Evolutionary conservation across 163 green algal genomes (phyloP).

Genomic region (Chloromonas sp.): DNA sequence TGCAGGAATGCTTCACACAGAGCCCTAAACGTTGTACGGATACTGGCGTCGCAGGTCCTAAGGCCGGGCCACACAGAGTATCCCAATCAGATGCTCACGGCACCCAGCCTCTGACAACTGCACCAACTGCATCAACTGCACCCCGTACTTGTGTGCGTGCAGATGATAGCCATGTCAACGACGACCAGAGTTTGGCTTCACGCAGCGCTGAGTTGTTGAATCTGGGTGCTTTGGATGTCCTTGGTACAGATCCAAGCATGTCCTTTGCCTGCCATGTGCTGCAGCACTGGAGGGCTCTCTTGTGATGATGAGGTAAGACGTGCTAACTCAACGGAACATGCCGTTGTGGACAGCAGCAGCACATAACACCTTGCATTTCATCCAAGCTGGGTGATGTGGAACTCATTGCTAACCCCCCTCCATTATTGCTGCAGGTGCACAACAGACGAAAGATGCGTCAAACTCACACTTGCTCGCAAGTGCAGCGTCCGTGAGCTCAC

Average conservation of each 20-base stretch:
- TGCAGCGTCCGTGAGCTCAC: background rate
- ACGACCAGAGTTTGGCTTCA: background rate
- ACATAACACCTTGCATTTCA: background rate
- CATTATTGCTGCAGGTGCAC: background rate
- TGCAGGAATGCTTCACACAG: too few relatives aligned
- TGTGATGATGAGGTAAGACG: too few relatives aligned
- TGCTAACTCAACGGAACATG: too few relatives aligned
- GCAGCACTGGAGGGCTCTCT: too few relatives aligned
- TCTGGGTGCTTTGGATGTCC: background rate
- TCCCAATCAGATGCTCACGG: too few relatives aligned
- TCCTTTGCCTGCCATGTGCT: background rate
- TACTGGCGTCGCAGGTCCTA: too few relatives aligned
- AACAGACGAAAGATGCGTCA: background rate
- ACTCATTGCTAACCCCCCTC: background rate
- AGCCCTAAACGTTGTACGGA: too few relatives aligned
- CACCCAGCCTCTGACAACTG: too few relatives aligned
- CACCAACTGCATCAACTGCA: too few relatives aligned
- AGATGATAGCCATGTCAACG: background rate
- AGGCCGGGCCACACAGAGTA: too few relatives aligned
- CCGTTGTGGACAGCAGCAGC: background rate
- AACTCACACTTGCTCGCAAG: background rate
- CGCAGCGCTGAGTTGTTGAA: background rate
- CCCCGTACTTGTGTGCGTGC: too few relatives aligned
- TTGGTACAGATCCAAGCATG: background rate
- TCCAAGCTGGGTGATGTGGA: too few relatives aligned